Conservation (phyloP, 306 rosid genomes). For the Acacia melanoxylon region DNA sequence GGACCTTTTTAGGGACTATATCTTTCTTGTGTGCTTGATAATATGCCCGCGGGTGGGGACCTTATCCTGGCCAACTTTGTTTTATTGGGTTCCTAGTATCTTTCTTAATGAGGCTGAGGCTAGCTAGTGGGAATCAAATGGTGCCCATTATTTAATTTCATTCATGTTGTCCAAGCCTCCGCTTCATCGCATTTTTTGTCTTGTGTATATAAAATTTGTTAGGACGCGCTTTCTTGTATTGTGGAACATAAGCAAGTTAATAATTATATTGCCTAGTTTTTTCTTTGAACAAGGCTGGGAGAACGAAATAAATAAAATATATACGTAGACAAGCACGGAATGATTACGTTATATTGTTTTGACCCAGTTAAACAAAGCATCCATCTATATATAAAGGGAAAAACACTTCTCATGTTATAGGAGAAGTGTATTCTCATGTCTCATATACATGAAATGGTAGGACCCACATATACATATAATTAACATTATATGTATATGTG, state of each 20-base stretch:
- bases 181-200: background rate
- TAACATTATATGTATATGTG: too few relatives aligned
- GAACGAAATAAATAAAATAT: background rate
- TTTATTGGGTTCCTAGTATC: constrained; percentile 35
- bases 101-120: constrained; percentile 37
- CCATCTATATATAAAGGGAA: too few relatives aligned
- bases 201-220: background rate
- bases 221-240: background rate
- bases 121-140: constrained; percentile 32
- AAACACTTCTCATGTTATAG: too few relatives aligned
- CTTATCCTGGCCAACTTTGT: constrained; percentile 40
- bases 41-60: constrained; percentile 36
- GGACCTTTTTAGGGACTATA: constrained; percentile 34
- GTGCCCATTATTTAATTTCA: constrained; percentile 15
- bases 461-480: too few relatives aligned
- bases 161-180: background rate
- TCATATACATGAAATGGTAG: too few relatives aligned
- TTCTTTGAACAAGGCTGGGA: background rate
- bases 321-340: too few relatives aligned
- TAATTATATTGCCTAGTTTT: background rate
- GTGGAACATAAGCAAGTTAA: background rate
- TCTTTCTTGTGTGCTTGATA: constrained; percentile 37
- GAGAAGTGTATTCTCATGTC: too few relatives aligned
- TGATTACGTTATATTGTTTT: background rate
- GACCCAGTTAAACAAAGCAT: background rate